These are phyloP conservation scores for Elongisporangium prolatum DNA, from an alignment of 352 stramenopile genomes.

Conservation along the genomic window DNA sequence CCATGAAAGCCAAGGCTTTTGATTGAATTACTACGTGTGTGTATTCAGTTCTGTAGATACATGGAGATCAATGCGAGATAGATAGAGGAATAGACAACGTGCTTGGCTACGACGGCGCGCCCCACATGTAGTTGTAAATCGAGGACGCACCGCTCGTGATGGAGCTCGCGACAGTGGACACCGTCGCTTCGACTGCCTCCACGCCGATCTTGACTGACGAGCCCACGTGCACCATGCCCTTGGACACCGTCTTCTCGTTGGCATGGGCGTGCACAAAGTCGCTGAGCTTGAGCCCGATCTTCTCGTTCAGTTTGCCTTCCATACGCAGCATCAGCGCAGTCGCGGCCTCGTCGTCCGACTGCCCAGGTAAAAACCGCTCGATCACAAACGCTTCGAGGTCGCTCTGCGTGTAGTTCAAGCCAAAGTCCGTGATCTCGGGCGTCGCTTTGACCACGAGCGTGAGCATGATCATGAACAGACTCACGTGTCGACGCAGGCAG, in stretches of 20 bases:
- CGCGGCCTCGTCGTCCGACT: slow-evolving; percentile 77
- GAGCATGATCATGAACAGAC: slow-evolving; percentile 85
- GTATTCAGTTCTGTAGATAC: background rate
- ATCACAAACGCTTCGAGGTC: slow-evolving; percentile 82
- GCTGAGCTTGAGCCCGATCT: slow-evolving; percentile 80
- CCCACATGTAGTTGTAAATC: slow-evolving; percentile 86
- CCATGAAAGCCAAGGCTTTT: no score
- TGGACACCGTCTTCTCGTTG: slow-evolving; percentile 83
- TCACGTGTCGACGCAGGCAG: slow-evolving; percentile 80
- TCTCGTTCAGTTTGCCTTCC: slow-evolving; percentile 85
- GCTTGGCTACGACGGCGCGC: slow-evolving; percentile 4
- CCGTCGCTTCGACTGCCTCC: slow-evolving; percentile 61
- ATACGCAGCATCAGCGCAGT: slow-evolving; percentile 79
- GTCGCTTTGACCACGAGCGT: slow-evolving; percentile 78
- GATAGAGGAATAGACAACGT: background rate
- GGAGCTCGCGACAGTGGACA: slow-evolving; percentile 76
- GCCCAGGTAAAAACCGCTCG: slow-evolving; percentile 74
- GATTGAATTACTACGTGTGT: background rate
- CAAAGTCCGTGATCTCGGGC: slow-evolving; percentile 84
- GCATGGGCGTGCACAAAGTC: slow-evolving; percentile 84
- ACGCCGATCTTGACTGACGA: slow-evolving; percentile 82
- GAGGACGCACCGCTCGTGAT: slow-evolving; percentile 71
- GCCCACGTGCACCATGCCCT: slow-evolving; percentile 72
- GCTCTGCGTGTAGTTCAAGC: slow-evolving; percentile 79
- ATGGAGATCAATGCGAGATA: background rate